Evolutionary conservation across 2,329 filamentous ascomycete species (phyloP), one percentile per base, ranked within the genome.

Genomic region (Coniochaeta sp.): DNA sequence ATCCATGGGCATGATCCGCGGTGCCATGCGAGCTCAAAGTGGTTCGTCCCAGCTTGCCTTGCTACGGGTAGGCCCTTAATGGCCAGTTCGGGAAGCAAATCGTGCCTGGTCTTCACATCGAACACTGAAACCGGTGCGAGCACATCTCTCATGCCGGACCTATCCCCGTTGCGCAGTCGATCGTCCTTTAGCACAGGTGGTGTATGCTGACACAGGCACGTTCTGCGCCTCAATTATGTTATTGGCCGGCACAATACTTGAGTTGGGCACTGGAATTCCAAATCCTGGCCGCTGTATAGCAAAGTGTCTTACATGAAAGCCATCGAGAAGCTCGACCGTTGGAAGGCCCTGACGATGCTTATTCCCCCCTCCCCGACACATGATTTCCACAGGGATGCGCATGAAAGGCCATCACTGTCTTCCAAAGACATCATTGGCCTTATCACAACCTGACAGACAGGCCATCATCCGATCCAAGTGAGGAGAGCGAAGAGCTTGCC

Each of bases 401-500:
- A 47, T 47, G 42, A 47, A 47, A 22, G 8, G 22, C 7, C 42
- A 24, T 47, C 19, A 3, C 42, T 2, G 19, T 40, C 38, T 12
- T 19, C 4, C 19, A 24, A 24, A 12, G 19, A 12, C 19, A 47
- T 3, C 5, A 2, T 14, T 47, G 42, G 10, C 6, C 47, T 30
- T 30, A 28, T 28, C 24, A 52, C 22, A 30, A 14, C 22, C 47
- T 14, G 26, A 28, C 47, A 17, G 22, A 52, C n/a, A 55, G 9
- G 36, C 19, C 22, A 42, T 40, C 34, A 30, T 44, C 38, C 16
- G n/a, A n/a, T n/a, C 32, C 26, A 58, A 55, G 58, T 58, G 62
- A 62, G 61, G 59, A 58, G 56, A 62, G 63, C 60, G 60, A 44
- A 50, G 70, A 70, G 52, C 69, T 68, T 10, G 34, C 36, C 8